These are phyloP conservation scores for Coffea humblotiana DNA, from an alignment of 305 asterid genomes.

Conservation along the genomic window DNA sequence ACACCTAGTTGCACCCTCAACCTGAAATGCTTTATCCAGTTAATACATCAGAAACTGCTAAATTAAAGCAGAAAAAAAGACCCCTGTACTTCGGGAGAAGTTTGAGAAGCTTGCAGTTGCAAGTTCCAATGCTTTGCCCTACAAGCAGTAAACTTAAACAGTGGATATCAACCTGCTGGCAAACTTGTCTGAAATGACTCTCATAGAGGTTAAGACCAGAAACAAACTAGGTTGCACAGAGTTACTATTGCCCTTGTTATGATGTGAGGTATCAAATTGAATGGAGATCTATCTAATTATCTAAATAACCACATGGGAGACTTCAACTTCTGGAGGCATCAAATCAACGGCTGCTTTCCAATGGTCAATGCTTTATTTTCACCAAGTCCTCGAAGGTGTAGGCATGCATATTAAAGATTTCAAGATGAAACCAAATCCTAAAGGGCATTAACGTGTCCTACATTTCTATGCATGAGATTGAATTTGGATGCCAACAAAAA, in stretches of 20 bases:
- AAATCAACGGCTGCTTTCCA: background rate
- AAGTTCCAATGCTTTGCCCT: background rate
- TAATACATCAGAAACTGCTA: background rate
- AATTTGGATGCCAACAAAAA: background rate
- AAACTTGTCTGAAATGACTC: background rate
- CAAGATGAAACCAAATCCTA: slow-evolving; percentile 7
- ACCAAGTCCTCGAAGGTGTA: background rate
- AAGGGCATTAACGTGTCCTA: background rate
- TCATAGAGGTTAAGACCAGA: background rate
- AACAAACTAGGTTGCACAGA: background rate
- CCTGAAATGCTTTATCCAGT: slow-evolving; percentile 35
- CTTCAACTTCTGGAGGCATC: background rate
- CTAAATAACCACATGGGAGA: background rate
- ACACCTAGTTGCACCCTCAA: slow-evolving; percentile 94
- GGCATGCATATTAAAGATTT: background rate
- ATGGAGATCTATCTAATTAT: background rate
- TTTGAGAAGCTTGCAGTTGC: background rate
- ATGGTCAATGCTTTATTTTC: background rate
- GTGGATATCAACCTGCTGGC: background rate
- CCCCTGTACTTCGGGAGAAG: background rate
- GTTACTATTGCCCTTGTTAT: background rate
- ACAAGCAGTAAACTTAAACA: background rate
- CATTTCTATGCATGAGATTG: background rate
- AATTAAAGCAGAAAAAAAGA: background rate
- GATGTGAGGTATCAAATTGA: background rate